Evolutionary conservation across 805 yeast genomes (phyloP), one percentile per base, ranked within the genome.

Genomic region (Cephaloascus fragrans): DNA sequence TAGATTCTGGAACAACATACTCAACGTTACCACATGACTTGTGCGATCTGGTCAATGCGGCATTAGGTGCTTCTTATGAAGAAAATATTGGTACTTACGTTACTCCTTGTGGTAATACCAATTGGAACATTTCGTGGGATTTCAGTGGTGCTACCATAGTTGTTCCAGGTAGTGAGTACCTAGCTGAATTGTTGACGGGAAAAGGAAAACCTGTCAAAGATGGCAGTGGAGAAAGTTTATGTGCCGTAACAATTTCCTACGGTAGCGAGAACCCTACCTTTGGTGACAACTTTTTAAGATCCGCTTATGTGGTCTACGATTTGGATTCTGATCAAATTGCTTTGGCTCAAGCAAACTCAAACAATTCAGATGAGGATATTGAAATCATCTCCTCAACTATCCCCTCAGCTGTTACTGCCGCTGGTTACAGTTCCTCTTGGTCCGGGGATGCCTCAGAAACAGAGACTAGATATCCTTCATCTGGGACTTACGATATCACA

Each of bases 341-440:
- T 4, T 39, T 49, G 16, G 51, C 46, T 17, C 45, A 43, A 40
- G 46, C 23, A 10, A 34, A 18, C 46, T 6, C 18, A 8, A 8
- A 8, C 18, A 8, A 6, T 12, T 23, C 28, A 6, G 53, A 51
- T 4, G 59, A 55, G 32, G 55, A 73, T 40, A 65, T 77, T 34
- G 76, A 75, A 39, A 62, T 56, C 6, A 69, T 80, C 33, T 23
- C 28, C 6, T 44, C 64, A 10, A 35, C 59, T 9, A 68, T 78
- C 34, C 83, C 84, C n/a, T 57, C 66, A 28, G 81, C 80, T 1
- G 53, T 55, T 2, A 49, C 53, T 3, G 83, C 78, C 1, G 53
- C 71, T 3, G 59, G 52, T 3, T 75, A 67, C 48, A 62, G 73
- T 2, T 50, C 65, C 6, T 70, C 79, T 3, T 67, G 64, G 62